A percentile compares a stretch with the other conserved stretches of the same genome.
These are phyloP conservation scores for Waltergamsia citrina DNA, from an alignment of 2,329 filamentous ascomycete genomes.

Conservation along the genomic window DNA sequence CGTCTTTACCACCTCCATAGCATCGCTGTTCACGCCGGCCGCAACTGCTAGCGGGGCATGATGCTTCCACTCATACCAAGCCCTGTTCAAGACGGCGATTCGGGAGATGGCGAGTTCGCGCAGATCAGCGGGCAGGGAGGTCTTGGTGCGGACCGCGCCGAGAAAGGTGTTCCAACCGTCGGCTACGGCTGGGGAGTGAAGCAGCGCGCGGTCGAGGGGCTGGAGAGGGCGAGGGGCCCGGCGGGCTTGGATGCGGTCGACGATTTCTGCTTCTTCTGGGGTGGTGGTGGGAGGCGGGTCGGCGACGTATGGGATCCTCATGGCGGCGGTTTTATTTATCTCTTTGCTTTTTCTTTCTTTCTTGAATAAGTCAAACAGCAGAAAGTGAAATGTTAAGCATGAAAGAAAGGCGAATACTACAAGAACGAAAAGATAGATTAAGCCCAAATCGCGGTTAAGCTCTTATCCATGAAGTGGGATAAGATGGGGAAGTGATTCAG, in stretches of 20 bases:
- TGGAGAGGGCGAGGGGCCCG: conserved; percentile 62
- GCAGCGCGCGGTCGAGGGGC: conserved; percentile 63
- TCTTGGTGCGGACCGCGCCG: conserved; percentile 49
- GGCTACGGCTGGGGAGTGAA: conserved; percentile 65
- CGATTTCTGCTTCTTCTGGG: conserved; percentile 44
- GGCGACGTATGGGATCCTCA: conserved; percentile 59
- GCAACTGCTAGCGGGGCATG: conserved; percentile 60
- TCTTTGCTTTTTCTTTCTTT: no score
- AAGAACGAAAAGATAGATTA: no score
- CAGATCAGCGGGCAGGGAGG: conserved; percentile 40
- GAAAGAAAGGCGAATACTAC: no score
- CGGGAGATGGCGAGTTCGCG: conserved; percentile 75
- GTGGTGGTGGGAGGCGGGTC: conserved; percentile 36
- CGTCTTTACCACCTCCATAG: conserved; percentile 33
- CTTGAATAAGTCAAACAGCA: no score
- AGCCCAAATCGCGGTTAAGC: no score
- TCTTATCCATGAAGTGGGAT: no score
- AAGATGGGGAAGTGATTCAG: no score
- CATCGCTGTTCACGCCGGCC: conserved; percentile 45
- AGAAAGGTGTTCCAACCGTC: conserved; percentile 69
- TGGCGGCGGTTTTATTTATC: conserved; percentile 18
- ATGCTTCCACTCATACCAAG: conserved; percentile 79
- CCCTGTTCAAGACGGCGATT: conserved; percentile 69
- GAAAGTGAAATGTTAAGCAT: no score
- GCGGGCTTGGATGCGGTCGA: conserved; percentile 54